A percentile compares a stretch with the other conserved stretches of the same genome.
Conservation (phyloP, 495 filamentous ascomycete species). For the Lentithecium fluviatile region DNA sequence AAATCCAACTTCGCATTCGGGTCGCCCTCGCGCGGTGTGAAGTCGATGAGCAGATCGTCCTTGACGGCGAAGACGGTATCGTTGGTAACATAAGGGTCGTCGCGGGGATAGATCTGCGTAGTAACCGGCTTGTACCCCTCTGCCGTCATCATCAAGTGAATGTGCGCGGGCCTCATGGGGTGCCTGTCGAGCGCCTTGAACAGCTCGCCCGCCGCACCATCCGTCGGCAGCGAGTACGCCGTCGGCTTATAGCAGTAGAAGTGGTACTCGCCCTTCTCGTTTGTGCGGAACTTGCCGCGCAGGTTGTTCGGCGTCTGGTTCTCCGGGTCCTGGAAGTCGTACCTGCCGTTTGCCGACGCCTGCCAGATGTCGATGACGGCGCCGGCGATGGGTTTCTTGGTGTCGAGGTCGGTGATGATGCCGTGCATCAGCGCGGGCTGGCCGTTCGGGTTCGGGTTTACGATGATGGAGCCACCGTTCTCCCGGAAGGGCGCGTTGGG, state of each 20-base stretch:
- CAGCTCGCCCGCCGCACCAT: slow-evolving; percentile 68
- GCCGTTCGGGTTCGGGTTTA: slow-evolving; percentile 65
- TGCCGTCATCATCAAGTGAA: slow-evolving; percentile 46
- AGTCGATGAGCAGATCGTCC: slow-evolving; percentile 63
- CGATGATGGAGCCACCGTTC: slow-evolving; percentile 69
- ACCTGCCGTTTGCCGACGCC: slow-evolving; percentile 77
- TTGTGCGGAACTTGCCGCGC: slow-evolving; percentile 75
- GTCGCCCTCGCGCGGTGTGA: slow-evolving; percentile 52
- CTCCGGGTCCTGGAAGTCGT: slow-evolving; percentile 84
- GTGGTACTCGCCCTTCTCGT: slow-evolving; percentile 71
- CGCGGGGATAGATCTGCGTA: slow-evolving; percentile 64
- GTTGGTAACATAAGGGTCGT: slow-evolving; percentile 59
- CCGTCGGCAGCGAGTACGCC: slow-evolving; percentile 73
- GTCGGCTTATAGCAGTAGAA: slow-evolving; percentile 85
- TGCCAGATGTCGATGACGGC: slow-evolving; percentile 87
- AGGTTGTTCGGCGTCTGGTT: slow-evolving; percentile 76
- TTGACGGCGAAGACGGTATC: slow-evolving; percentile 70
- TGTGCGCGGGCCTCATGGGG: slow-evolving; percentile 45
- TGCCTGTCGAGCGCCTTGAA: slow-evolving; percentile 70
- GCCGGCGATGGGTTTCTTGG: slow-evolving; percentile 64
- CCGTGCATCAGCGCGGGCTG: slow-evolving; percentile 74
- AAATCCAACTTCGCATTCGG: slow-evolving; percentile 43
- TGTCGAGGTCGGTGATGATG: slow-evolving; percentile 67
- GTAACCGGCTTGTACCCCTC: slow-evolving; percentile 52
- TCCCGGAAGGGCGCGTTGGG: slow-evolving; percentile 76